Base-by-base conservation (phyloP, 225 moss, liverwort and hornwort species). In the Pleurozium schreberi region DNA sequence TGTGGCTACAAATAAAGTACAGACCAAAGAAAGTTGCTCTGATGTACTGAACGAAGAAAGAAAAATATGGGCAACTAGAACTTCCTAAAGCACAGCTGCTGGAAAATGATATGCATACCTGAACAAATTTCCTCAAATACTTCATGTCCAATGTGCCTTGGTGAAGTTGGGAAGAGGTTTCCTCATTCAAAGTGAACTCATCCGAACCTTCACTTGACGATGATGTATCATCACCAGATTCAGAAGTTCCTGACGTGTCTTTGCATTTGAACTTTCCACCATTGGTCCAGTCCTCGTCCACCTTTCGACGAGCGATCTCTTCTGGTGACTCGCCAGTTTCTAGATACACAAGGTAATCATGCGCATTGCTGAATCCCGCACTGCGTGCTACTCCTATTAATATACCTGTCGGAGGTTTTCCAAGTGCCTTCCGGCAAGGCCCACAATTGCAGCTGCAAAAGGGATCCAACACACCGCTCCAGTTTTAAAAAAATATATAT, bases 401-500 rank as follows among this genome's bases (percentile, higher is more conserved):
- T 59, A 92, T 84, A 47, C 93, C 93, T 52, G 94, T 94, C 38
- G 93, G 93, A 30, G 69, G 11, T 47, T 91, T 87, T 75, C 93
- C 90, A 47, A 90, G 79, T 8, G 90, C 86, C 80, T 93, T 94
- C 13, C 95, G 94, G 86, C 95, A 95, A 30, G 95, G 94, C 36
- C 92, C 95, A 82, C 95, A 95, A 76, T 93, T 94, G 91, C 95
- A 95, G 77, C 95, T 95, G 93, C 92, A 42, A 87, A 55, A 86
- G 26, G 26, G 53, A 89, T 50, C 82, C 81, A 70, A 75, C 71
- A 73, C 47, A 43, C 73, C 22, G n/a, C 38, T 63, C 47, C n/a
- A 47, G 31, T 52, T 5, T n/a, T n/a, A n/a, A 22, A 18, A 42
- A 34, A 7, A 28, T 36, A 58, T 18, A 16, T 14, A 43, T 33